Base-by-base conservation (phyloP, 1,284 basidiomycete species). In the Schizophyllum commune region DNA sequence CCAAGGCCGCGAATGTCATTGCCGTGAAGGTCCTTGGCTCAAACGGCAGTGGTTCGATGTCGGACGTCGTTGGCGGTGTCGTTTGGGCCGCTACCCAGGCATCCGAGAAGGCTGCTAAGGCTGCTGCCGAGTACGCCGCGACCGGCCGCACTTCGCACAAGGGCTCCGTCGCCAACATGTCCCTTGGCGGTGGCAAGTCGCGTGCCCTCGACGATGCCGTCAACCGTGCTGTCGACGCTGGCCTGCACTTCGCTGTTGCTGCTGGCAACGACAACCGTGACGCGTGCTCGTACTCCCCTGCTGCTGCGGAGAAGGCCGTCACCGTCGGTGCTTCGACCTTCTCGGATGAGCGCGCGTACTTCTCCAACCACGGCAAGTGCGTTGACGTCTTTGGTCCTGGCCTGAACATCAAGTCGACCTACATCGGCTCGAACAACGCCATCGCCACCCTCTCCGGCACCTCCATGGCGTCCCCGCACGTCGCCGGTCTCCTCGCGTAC, bases 141-240 rank as follows among this genome's bases (percentile, higher is more conserved):
- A 82, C 81, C n/a, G 86, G 88, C 60, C 84, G 81, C 71, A 89
- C 88, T 64, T 80, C 78, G 63, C 89, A 93, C 82, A 96, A 95
- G 80, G 96, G 96, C 51, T 96, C 95, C 52, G 96, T 98, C 66
- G 94, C 92, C 64, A 98, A 96, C 83, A 98, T 99, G 96, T 93
- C 89, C 72, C 88, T 99, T 60, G 96, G 96, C 66, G 96, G 96
- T 71, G 93, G 93, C 68, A 96, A 95, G 80, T 94, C 93, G n/a
- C 82, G 79, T 52, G 84, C 92, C 55, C 83, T 98, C 61, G 94
- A 99, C 69, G 81, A 83, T 51, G 86, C 91, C 57, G 94, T 99
- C 64, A 88, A 98, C 77, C 81, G 79, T 59, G 95, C 96, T 60
- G 93, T 97, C 61, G 82, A 84, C 32, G 68, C 72, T 56, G 96